Percentiles rank a stretch among this genome's conserved stretches.
Evolutionary conservation across 371 early-diverging fungal genomes (phyloP).

Genomic region (Rhizomucor pusillus): DNA sequence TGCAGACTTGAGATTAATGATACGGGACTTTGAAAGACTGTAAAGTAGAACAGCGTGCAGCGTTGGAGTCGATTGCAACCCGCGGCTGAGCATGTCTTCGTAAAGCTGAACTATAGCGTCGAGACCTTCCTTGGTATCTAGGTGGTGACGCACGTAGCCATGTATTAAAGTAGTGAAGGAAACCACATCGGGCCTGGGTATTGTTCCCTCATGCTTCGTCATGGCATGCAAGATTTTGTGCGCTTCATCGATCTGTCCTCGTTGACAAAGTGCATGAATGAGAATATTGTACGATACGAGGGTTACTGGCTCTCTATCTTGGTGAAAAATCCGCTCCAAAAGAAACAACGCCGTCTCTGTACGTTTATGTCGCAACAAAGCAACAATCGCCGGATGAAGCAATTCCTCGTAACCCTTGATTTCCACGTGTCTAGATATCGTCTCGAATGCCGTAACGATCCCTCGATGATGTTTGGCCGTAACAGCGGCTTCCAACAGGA

Average conservation of each 20-base stretch:
- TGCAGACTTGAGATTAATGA: slow-evolving; percentile 5
- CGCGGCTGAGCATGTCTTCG: slow-evolving; percentile 15
- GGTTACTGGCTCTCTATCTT: slow-evolving; percentile 7
- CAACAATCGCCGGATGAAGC: slow-evolving; percentile 4
- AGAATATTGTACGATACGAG: slow-evolving; percentile 30
- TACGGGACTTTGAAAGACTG: slow-evolving; percentile 18
- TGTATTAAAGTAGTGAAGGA: slow-evolving; percentile 41
- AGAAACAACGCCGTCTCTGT: slow-evolving; percentile 20
- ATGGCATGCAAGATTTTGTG: slow-evolving; percentile 24
- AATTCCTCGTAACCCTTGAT: neutral
- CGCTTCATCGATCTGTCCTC: slow-evolving; percentile 26
- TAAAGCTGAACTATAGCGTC: slow-evolving; percentile 19
- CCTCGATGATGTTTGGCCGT: slow-evolving; percentile 7
- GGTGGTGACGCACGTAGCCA: slow-evolving; percentile 21
- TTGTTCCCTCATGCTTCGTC: slow-evolving; percentile 12
- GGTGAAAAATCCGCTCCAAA: slow-evolving; percentile 16
- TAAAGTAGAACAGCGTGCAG: slow-evolving; percentile 33
- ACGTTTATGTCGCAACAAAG: slow-evolving; percentile 23
- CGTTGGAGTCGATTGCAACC: slow-evolving; percentile 17
- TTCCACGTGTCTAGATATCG: slow-evolving; percentile 1
- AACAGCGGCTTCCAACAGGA: slow-evolving; percentile 19
- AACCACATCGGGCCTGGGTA: slow-evolving; percentile 42
- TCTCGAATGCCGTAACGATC: slow-evolving; percentile 22
- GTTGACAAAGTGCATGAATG: slow-evolving; percentile 21
- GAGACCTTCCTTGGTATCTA: slow-evolving; percentile 8